These are phyloP conservation scores for Aspergillus sp. DNA, from an alignment of 2,329 filamentous ascomycete species.

Conservation along the genomic window DNA sequence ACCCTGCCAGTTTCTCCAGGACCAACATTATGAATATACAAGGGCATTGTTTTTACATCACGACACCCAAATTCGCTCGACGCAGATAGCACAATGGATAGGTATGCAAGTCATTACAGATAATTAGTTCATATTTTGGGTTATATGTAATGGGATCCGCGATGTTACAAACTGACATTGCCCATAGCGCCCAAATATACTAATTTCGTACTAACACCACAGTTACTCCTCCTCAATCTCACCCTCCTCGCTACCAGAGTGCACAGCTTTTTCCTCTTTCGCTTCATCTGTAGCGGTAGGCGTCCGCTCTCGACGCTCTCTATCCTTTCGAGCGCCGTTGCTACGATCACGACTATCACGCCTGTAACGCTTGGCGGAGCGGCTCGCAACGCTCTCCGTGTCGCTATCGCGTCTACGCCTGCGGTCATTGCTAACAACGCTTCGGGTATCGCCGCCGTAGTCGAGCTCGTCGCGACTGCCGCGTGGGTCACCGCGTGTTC, in stretches of 20 bases:
- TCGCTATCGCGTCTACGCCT: conserved; percentile 79
- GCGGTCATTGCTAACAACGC: conserved; percentile 63
- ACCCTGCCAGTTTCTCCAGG: no score
- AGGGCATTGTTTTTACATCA: no score
- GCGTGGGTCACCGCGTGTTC: conserved; percentile 75
- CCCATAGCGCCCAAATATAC: not conserved
- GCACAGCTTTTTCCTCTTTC: conserved; percentile 55
- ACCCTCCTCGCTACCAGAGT: conserved; percentile 92
- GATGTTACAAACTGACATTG: not conserved
- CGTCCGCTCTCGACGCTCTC: conserved; percentile 49
- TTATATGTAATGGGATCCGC: not conserved
- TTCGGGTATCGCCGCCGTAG: conserved; percentile 71
- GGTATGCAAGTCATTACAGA: not conserved
- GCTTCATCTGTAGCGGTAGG: conserved; percentile 29
- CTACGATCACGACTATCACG: conserved; percentile 43
- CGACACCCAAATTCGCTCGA: no score
- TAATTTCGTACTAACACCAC: not conserved
- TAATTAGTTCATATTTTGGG: not conserved
- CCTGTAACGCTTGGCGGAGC: conserved; percentile 60
- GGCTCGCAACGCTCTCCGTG: conserved; percentile 59
- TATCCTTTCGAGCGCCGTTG: conserved; percentile 53
- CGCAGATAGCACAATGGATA: not conserved
- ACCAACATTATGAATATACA: no score
- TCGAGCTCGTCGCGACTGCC: conserved; percentile 84
- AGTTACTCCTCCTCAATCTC: conserved; percentile 80